Evolutionary conservation across 1,139 yeast species (phyloP), one percentile per base, ranked within the genome.

Genomic region (Schwanniomyces etchellsii): DNA sequence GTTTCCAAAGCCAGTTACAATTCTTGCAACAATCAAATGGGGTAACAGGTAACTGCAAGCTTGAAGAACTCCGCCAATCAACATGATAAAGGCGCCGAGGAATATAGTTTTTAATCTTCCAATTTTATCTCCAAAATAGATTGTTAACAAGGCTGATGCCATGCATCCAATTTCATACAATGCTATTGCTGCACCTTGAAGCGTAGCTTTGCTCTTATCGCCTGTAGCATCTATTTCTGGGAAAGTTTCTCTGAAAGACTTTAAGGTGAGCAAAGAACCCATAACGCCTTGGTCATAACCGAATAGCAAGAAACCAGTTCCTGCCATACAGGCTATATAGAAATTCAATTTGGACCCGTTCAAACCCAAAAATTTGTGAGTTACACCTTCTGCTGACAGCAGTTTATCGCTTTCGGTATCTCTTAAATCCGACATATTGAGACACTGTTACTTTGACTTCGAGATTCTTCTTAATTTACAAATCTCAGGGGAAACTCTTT

Each of bases 271-370:
- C 28, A 70, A 52, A 15, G 64, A 52, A 24, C 74, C 72, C 64
- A 69, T 63, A 18, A 70, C 71, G 24, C 75, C 72, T 43, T 71
- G 74, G 36, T 68, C 72, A 40, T 68, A 68, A 9, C 77, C 77
- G 31, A 60, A 61, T 17, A 60, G 44, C 15, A 55, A 38, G 32
- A 58, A 57, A 3, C 64, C 64, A 20, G 57, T 47, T 16, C 59
- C 57, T 22, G 61, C 58, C 33, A 55, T 45, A 16, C 43, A 32
- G 1, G 64, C 47, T 14, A 60, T 54, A 2, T 55, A 50, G 9
- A 40, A 31, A 31, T 55, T 50, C 27, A 60, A 43, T 26, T 39
- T 48, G 20, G 34, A 31, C 12, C 66, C 66, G 4, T 37, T 40
- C 29, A 57, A 24, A 0, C 62, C 62, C 26, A 18, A n/a, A 18